Conservation (phyloP, 768 basidiomycete species). For the Fibroporia radiculosa region DNA sequence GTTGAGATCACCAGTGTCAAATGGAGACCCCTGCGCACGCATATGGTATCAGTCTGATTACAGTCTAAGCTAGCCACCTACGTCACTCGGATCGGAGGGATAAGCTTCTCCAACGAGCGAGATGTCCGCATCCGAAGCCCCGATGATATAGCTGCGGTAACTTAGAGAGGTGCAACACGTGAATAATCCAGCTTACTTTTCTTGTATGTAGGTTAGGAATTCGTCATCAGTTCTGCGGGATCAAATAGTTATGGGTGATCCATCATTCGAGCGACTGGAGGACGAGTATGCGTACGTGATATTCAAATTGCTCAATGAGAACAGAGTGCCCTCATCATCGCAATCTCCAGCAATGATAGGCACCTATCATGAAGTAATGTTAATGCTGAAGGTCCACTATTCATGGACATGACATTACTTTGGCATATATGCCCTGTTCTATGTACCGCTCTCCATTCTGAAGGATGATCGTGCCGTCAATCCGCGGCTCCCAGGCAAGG, state of each 20-base stretch:
- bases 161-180: background rate
- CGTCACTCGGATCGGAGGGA: background rate
- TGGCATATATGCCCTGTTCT: background rate
- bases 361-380: background rate
- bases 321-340: slow-evolving; percentile 6
- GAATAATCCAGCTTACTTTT: background rate
- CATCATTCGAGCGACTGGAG: background rate
- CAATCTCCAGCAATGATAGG: slow-evolving; percentile 3
- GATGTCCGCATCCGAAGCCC: slow-evolving; percentile 1
- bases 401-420: background rate
- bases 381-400: background rate
- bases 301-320: slow-evolving; percentile 1
- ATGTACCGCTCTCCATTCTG: background rate
- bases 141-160: background rate
- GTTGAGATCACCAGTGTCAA: background rate
- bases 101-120: background rate
- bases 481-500: slow-evolving; percentile 1
- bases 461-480: background rate
- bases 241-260: no score
- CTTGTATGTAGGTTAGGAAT: background rate
- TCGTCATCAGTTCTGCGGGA: slow-evolving; percentile 3
- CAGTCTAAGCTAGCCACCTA: background rate
- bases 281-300: background rate
- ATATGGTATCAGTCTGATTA: background rate
- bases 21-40: slow-evolving; percentile 1